Base-by-base conservation (phyloP, 768 basidiomycete species). In the Nidula microcarpa region DNA sequence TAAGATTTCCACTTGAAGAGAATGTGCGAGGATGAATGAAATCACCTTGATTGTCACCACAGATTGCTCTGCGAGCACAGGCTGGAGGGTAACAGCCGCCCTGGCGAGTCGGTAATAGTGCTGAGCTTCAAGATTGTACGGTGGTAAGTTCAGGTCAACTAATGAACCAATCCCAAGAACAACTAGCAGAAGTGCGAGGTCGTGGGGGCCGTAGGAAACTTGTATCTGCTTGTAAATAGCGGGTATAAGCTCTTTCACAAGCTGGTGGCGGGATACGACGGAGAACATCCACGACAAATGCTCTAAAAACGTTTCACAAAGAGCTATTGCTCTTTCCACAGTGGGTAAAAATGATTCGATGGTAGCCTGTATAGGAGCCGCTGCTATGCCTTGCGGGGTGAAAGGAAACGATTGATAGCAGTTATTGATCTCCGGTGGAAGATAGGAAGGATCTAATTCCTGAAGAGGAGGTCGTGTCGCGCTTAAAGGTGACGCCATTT, bases 281-380 rank as follows among this genome's bases (percentile, higher is more conserved):
- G 69, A 69, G 56, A 77, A 75, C 72, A 78, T 76, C 78, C 78
- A 80, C 13, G 78, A 75, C 35, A 77, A 63, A 53, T 78, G 73
- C 53, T 79, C 72, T 18, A 78, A 55, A 55, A 79, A 79, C 1
- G 70, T 76, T 41, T 80, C 74, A 57, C 75, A 78, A 34, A 81
- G 61, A 5, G 60, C 51, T 14, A 71, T 70, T 13, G 78, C 74
- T 34, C 72, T 71, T 46, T 73, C 66, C 6, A 74, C 56, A 2
- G 75, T 60, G 2, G 80, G 80, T 9, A 82, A 68, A 56, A 74
- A 76, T 1, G 69, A 64, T 61, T 78, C 74, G 52, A 81, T 79
- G 59, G 66, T 65, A 9, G 60, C 55, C 57, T 72, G 74, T 9
- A 77, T 68, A 6, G 69, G 57, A 14, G 57, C 55, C 4, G 60